Evolutionary conservation across 768 basidiomycete genomes (phyloP), one percentile per base, ranked within the genome.

Genomic region (Chalciporus piperatus): DNA sequence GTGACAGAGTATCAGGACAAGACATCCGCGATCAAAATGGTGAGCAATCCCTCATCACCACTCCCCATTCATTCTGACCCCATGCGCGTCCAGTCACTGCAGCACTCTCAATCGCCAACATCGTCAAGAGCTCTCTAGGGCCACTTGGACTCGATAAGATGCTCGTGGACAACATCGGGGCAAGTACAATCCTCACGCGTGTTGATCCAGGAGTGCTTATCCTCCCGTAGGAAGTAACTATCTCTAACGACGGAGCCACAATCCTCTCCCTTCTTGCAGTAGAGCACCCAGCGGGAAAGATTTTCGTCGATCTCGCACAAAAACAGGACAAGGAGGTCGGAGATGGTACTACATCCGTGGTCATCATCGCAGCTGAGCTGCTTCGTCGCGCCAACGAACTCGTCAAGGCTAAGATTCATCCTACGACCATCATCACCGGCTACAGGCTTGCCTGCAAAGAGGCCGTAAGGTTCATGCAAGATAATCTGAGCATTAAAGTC

Each of bases 321-420:
- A 98, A 98, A 65, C 95, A 98, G 72, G 97, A 99, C 71, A 97
- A 95, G 68, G 97, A 99, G 72, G 97, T 99, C 10, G 97, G 97
- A 33, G 97, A 99, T 74, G 97, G 97, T 13, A 99, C 97, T 8
- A 99, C 97, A 3, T 98, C 94, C 20, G 97, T 99, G 39, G 97
- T 99, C 43, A 91, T 99, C 60, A 82, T 99, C 66, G 95, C 95
- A 48, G 94, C 97, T n/a, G 97, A 98, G 70, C 82, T 98, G 41
- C 78, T 98, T 58, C 87, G 92, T 55, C 84, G 97, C 48, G 97
- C 96, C 49, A 98, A 98, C 67, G 97, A 98, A 68, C 86, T 99
- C 40, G 94, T 99, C 59, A 92, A 97, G 74, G 87, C 92, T 58
- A 98, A 93, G 72, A 98, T 99, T 47, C 97, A 99, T 70, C 97